A percentile compares a stretch with the other conserved stretches of the same genome.
phyloP scores from a whole-genome alignment of 345 rosid genomes.

The Pugionium cornutum region DNA sequence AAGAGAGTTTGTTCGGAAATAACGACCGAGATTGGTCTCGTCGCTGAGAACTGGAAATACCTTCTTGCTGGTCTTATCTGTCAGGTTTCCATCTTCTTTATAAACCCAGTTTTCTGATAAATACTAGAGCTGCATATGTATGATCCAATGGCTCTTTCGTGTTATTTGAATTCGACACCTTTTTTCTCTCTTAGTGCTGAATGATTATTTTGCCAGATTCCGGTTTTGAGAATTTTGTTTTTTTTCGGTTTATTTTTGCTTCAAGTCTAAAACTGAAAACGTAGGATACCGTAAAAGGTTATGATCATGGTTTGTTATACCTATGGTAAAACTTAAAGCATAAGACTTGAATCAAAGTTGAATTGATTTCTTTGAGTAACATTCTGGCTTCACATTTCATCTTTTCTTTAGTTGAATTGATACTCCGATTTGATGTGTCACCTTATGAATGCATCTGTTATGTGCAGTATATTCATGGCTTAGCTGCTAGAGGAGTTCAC shows the following conservation, averaged over 20 bases:
- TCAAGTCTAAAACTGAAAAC: constrained; percentile 15
- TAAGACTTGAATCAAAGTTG: constrained; percentile 11
- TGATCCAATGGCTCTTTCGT: too few relatives aligned
- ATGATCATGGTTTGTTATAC: constrained; percentile 39
- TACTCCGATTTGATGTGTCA: background rate
- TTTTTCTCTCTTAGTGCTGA: too few relatives aligned
- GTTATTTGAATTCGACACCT: too few relatives aligned
- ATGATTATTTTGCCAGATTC: background rate
- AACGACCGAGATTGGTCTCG: constrained; percentile 75
- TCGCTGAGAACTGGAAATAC: constrained; percentile 84
- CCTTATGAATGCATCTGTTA: background rate
- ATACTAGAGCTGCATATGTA: too few relatives aligned
- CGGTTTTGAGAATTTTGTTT: background rate
- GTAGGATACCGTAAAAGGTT: constrained; percentile 46
- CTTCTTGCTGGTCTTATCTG: constrained; percentile 80
- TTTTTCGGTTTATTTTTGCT: background rate
- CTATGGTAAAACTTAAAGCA: constrained; percentile 16
- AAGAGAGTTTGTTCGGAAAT: constrained; percentile 90
- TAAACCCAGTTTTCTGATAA: too few relatives aligned
- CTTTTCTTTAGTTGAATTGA: too few relatives aligned
- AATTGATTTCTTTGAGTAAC: constrained; percentile 1
- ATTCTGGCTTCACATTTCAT: too few relatives aligned
- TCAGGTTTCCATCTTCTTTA: constrained; percentile 56
- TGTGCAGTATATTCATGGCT: constrained; percentile 50
- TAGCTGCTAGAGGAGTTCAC: constrained; percentile 95